These are phyloP conservation scores for Nemania abortiva DNA, from an alignment of 2,329 filamentous ascomycete species.

Conservation along the genomic window DNA sequence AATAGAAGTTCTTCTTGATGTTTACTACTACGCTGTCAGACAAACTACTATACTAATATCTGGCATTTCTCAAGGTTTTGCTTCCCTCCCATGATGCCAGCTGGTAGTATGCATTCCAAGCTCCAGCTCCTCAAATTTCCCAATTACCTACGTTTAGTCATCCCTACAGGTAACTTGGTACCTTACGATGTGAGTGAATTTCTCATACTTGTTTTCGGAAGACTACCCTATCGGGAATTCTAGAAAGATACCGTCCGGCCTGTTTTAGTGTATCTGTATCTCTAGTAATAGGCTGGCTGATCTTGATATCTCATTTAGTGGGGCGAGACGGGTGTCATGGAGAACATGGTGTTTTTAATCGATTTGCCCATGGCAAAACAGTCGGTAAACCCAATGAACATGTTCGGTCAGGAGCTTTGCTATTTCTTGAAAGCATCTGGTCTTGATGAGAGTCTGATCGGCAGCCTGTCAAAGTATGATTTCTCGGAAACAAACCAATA, in stretches of 20 bases:
- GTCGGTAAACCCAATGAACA: conserved; percentile 54
- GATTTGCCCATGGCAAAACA: conserved; percentile 78
- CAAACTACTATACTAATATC: not conserved
- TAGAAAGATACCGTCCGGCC: not conserved
- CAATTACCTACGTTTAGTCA: conserved; percentile 78
- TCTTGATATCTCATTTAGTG: conserved; percentile 59
- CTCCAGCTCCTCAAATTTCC: conserved; percentile 88
- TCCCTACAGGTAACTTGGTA: conserved; percentile 89
- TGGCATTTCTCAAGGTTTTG: conserved; percentile 63
- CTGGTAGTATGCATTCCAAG: conserved; percentile 92
- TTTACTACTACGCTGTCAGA: not conserved
- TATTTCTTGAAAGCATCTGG: conserved; percentile 77
- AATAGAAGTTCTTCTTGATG: not conserved
- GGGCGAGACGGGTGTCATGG: conserved; percentile 86
- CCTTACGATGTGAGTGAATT: conserved; percentile 70
- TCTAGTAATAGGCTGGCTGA: not conserved
- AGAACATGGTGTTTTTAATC: conserved; percentile 93
- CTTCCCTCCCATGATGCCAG: conserved; percentile 83
- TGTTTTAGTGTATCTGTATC: not conserved
- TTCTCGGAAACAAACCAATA: conserved; percentile 78
- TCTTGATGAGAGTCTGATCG: conserved; percentile 72
- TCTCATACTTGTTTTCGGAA: not conserved
- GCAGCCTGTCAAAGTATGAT: conserved; percentile 82
- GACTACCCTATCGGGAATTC: not conserved
- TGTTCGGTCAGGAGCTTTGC: conserved; percentile 77